Conservation (phyloP, 257 asterid species). For the Solanum chilense region DNA sequence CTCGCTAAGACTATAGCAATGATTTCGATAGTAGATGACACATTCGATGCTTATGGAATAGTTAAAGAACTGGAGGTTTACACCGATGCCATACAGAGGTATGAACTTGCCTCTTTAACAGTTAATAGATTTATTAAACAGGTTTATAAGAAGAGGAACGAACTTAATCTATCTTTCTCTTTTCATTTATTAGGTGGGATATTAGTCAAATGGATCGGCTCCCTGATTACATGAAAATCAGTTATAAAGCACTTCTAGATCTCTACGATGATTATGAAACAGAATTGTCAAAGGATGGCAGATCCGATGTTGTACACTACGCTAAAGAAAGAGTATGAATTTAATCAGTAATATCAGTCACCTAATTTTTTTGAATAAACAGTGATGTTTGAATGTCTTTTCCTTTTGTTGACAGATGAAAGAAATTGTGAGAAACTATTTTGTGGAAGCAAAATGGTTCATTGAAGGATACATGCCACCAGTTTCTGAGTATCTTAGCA, state of each 20-base stretch:
- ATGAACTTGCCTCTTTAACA: not conserved
- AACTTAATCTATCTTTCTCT: no score
- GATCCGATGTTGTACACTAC: not conserved
- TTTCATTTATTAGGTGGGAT: not conserved
- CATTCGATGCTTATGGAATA: not conserved
- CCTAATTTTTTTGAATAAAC: conserved; percentile 2
- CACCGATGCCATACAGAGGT: not conserved
- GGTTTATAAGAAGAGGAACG: no score
- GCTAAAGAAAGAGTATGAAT: not conserved
- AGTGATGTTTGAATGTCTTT: not conserved
- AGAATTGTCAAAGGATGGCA: not conserved
- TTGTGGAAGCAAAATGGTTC: not conserved
- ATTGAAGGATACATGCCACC: conserved; percentile 19
- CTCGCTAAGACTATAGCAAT: not conserved
- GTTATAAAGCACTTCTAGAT: not conserved
- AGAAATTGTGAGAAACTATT: not conserved
- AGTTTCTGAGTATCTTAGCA: not conserved
- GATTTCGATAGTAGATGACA: not conserved
- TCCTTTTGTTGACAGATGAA: not conserved
- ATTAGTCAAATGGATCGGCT: not conserved
- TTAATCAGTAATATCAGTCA: not conserved
- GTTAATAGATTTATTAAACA: not conserved
- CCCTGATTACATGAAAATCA: not conserved
- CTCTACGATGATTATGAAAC: not conserved
- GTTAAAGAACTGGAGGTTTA: not conserved